Evolutionary conservation across 371 early-diverging fungal species (phyloP), one percentile per base, ranked within the genome.

Genomic region (Conidiobolus incongruus): DNA sequence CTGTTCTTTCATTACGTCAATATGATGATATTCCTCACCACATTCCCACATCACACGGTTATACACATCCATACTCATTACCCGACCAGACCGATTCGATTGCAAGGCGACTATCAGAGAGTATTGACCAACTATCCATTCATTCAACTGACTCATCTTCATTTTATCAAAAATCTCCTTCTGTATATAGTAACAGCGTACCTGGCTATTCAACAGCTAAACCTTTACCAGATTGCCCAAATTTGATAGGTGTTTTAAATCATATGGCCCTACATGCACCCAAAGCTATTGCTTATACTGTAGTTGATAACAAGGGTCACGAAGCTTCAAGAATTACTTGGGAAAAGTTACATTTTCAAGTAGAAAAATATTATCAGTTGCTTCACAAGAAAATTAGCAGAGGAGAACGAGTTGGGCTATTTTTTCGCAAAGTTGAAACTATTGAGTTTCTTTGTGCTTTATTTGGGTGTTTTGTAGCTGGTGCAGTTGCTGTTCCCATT

Each of bases 401-500:
- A 57, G 83, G 84, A 10, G 77, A 75, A 39, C 61, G 76, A 4
- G 70, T 87, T 2, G 80, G 81, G 1, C 58, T 88, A 20, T 65
- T 88, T 31, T 88, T 78, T 57, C 68, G 81, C 28, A 78, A 76
- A 49, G 64, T 66, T 13, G 89, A 88, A 50, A 62, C 77, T 15
- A 47, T 78, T 35, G 87, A 88, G 17, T 85, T 73, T 47, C 52
- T 84, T 21, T 74, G 72, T 2, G 77, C 80, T 7, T 45, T 85
- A 29, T 69, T 73, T 45, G 86, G 74, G 15, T 81, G 85, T 52
- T 75, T 85, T 50, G 63, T 73, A 41, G 76, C 77, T 1, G 86
- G 85, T 8, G 60, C 79, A 55, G 73, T 75, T 4, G 86, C 86
- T 1, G 83, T 88, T 11, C 89, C 89, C 1, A 68, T 80, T 49